These are phyloP conservation scores for Boeremia lycopersici DNA, from an alignment of 2,329 filamentous ascomycete genomes.

Conservation along the genomic window DNA sequence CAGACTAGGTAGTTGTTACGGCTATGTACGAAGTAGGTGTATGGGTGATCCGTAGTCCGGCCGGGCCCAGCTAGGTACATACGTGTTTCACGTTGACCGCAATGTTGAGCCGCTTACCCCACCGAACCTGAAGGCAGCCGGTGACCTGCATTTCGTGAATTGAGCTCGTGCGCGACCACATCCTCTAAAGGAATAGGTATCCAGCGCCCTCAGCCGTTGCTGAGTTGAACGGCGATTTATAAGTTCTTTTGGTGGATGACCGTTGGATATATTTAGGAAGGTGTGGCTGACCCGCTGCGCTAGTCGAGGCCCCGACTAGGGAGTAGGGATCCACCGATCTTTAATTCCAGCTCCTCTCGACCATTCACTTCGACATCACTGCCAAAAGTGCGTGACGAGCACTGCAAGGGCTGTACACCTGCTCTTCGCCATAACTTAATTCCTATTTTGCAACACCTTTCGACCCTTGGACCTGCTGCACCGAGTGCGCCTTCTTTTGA, in stretches of 20 bases:
- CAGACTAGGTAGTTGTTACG: too few relatives aligned
- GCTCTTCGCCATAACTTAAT: slow-evolving; percentile 7
- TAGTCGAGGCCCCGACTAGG: slow-evolving; percentile 3
- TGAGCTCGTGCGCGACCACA: slow-evolving; percentile 2
- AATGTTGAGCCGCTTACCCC: slow-evolving; percentile 12
- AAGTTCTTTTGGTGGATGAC: not conserved
- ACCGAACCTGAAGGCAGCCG: slow-evolving; percentile 11
- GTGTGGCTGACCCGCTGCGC: slow-evolving; percentile 13
- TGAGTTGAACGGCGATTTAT: slow-evolving; percentile 3
- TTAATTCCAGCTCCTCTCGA: slow-evolving; percentile 8
- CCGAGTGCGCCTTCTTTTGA: slow-evolving; percentile 2
- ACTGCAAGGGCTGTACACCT: slow-evolving; percentile 9
- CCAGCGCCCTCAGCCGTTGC: not conserved
- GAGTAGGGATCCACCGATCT: not conserved
- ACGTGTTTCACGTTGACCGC: slow-evolving; percentile 13
- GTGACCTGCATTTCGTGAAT: slow-evolving; percentile 5
- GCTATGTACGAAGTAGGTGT: not conserved
- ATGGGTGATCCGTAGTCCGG: slow-evolving; percentile 1
- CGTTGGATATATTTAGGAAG: slow-evolving; percentile 13
- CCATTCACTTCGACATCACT: slow-evolving; percentile 16
- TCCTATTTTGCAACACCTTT: slow-evolving; percentile 3
- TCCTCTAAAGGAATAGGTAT: not conserved
- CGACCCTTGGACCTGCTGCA: not conserved
- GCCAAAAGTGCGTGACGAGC: slow-evolving; percentile 10
- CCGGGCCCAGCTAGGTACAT: not conserved